Evolutionary conservation across 139 green algal genomes (phyloP).

Genomic region (Coelastrella sp.): DNA sequence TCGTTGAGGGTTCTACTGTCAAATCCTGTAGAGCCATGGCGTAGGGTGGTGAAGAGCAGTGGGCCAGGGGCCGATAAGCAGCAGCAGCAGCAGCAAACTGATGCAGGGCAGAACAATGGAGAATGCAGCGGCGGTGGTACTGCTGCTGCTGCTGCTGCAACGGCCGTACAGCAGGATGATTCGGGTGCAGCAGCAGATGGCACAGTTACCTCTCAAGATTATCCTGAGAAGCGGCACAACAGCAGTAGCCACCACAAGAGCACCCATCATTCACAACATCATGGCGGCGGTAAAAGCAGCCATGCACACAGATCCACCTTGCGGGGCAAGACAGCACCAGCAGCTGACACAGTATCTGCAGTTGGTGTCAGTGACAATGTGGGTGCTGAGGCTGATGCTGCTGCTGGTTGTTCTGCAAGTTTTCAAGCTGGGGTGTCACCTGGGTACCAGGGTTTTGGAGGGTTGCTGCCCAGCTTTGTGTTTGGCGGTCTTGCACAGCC

Average conservation of each 20-base stretch:
- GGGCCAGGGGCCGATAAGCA: not conserved
- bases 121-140: too few species aligned
- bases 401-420: not conserved
- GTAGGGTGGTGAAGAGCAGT: not conserved
- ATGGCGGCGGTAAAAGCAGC: too few species aligned
- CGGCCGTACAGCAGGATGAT: not conserved
- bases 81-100: constrained; percentile 28
- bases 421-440: not conserved
- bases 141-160: not conserved
- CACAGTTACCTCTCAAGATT: too few species aligned
- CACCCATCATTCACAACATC: too few species aligned
- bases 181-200: too few species aligned
- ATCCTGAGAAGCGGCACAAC: too few species aligned
- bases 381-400: not conserved
- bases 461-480: not conserved
- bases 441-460: not conserved
- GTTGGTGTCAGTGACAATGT: not conserved
- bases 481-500: not conserved
- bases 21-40: constrained; percentile 10
- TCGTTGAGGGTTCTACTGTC: constrained; percentile 37
- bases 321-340: too few species aligned
- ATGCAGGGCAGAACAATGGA: not conserved
- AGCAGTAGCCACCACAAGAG: too few species aligned
- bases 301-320: too few species aligned
- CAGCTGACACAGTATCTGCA: too few species aligned